Base-by-base conservation (phyloP, 129 eudicot species). In the Helichrysum umbraculigerum region DNA sequence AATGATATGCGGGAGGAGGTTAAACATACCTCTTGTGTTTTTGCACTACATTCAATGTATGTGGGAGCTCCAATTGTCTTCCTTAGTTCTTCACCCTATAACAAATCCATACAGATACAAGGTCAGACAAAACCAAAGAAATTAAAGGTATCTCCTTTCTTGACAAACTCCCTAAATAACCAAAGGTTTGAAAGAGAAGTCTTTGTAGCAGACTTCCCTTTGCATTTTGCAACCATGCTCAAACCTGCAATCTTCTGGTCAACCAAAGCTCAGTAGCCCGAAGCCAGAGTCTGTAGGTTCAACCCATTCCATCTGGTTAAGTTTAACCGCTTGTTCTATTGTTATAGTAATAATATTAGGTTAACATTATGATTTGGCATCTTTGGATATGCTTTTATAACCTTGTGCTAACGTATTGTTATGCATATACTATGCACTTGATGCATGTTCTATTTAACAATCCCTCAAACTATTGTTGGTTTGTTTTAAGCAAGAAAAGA, bases 31-130 rank as follows among this genome's bases (percentile, higher is more conserved):
- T 85, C 86, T 84, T 85, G 89, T 22, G 89, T 85, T 65, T 85
- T 85, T 66, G 89, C 85, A 79, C 89, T 85, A 63, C 89, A 85
- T 56, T 85, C 89, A 17, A 85, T 85, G 82, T 85, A 85, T 2
- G 84, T 47, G 54, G 84, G 86, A 75, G 89, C 84, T 65, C 84
- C 89, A 79, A 85, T 82, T 34, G 82, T 59, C 82, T 85, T 85
- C 86, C 25, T 85, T 71, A 85, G 77, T 30, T 85, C 89, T 76
- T 85, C 89, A 29, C 86, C 89, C 89, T 85, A 52, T 28, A 34
- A 32, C 0, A 81, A 66, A 14, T 57, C 69, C 86, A 66, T 70
- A 56, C 7, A 73, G 66, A 56, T 33, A 41, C n/a, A 47, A 47
- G 17, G 6, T 14, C 54, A 14, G 54, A 47, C 12, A 47, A 12